These are phyloP conservation scores for Phytophthora pini DNA, from an alignment of 352 stramenopile genomes.

Conservation along the genomic window DNA sequence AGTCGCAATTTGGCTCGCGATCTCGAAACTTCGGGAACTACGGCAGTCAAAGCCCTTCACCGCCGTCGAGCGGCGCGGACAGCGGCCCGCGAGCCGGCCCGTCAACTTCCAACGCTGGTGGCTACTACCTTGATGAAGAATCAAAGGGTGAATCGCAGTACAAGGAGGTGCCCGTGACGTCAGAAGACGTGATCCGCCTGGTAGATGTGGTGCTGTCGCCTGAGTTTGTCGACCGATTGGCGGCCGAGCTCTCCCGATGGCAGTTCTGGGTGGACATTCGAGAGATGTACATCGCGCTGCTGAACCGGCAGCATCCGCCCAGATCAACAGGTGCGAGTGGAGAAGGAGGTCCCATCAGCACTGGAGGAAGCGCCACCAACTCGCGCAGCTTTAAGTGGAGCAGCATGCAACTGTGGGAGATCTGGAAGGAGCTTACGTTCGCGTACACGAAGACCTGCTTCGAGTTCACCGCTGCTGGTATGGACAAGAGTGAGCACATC, in stretches of 20 bases:
- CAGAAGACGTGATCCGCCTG: conserved; percentile 76
- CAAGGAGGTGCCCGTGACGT: conserved; percentile 72
- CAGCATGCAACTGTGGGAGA: conserved; percentile 85
- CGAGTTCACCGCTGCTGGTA: conserved; percentile 85
- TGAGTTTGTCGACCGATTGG: conserved; percentile 74
- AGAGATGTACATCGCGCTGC: conserved; percentile 73
- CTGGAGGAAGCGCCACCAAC: conserved; percentile 41
- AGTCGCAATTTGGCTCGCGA: conserved; percentile 28
- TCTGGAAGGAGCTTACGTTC: conserved; percentile 85
- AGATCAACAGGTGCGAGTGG: conserved; percentile 15
- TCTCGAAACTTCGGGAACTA: conserved; percentile 37
- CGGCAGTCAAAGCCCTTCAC: conserved; percentile 39
- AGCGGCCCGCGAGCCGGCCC: conserved; percentile 21
- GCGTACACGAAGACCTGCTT: conserved; percentile 87
- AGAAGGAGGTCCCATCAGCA: conserved; percentile 27
- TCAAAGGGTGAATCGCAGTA: conserved; percentile 45
- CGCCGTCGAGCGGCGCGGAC: conserved; percentile 40
- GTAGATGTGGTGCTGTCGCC: conserved; percentile 78
- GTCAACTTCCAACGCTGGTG: conserved; percentile 19
- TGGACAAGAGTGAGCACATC: conserved; percentile 73
- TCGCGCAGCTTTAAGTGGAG: conserved; percentile 80
- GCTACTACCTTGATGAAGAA: conserved; percentile 45
- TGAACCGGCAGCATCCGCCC: conserved; percentile 41
- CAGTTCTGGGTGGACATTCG: conserved; percentile 84
- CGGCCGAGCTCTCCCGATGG: conserved; percentile 71